Evolutionary conservation across 371 early-diverging fungal genomes (phyloP).

Genomic region (Rhizopus delemar): DNA sequence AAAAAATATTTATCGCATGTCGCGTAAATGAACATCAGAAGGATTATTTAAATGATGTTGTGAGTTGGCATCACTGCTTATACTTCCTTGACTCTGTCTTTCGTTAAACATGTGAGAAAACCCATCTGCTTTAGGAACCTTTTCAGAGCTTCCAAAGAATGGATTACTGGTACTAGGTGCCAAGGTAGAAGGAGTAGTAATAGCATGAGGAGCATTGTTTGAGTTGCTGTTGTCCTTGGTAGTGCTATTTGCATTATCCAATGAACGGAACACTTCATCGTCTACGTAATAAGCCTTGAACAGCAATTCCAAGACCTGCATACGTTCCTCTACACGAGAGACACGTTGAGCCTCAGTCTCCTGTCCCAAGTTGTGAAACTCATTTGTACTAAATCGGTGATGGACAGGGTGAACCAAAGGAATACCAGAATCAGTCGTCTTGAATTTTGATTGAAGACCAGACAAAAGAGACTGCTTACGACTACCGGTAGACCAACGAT

Average conservation of each 20-base stretch:
- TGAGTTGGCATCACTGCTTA: slow-evolving; percentile 38
- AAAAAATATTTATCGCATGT: slow-evolving; percentile 25
- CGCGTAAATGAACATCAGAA: slow-evolving; percentile 32
- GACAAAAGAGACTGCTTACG: slow-evolving; percentile 43
- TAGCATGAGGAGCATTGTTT: neutral
- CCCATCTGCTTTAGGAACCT: slow-evolving; percentile 27
- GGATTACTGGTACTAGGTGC: slow-evolving; percentile 13
- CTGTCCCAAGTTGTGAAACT: slow-evolving; percentile 24
- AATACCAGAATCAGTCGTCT: slow-evolving; percentile 41
- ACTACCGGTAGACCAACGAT: slow-evolving; percentile 51
- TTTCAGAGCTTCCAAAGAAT: slow-evolving; percentile 23
- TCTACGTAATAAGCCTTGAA: slow-evolving; percentile 43
- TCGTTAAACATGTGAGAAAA: slow-evolving; percentile 52
- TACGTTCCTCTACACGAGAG: slow-evolving; percentile 36
- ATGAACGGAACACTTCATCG: slow-evolving; percentile 46
- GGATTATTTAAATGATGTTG: slow-evolving; percentile 30
- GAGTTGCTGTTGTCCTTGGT: neutral
- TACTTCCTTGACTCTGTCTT: slow-evolving; percentile 43
- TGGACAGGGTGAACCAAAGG: slow-evolving; percentile 53
- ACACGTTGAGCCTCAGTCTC: slow-evolving; percentile 37
- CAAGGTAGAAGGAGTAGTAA: neutral
- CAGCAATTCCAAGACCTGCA: slow-evolving; percentile 35
- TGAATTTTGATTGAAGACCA: slow-evolving; percentile 45
- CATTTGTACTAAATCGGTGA: slow-evolving; percentile 42
- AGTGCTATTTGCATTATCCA: slow-evolving; percentile 28